Conservation (phyloP, 2,329 filamentous ascomycete genomes). For the Colletotrichum camelliae region DNA sequence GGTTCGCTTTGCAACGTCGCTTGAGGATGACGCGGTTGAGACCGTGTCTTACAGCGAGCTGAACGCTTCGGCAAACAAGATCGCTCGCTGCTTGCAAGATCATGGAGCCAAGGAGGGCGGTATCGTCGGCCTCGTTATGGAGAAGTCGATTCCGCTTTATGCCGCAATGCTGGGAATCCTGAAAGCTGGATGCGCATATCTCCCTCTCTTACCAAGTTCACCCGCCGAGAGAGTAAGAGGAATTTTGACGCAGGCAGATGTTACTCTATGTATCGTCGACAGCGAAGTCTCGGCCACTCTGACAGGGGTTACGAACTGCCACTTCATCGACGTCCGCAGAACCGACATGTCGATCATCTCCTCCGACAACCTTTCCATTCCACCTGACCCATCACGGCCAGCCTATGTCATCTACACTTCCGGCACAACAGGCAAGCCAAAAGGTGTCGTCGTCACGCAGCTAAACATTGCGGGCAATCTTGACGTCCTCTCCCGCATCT, state of each 20-base stretch:
- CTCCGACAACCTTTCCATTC: slow-evolving; percentile 40
- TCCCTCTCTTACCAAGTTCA: slow-evolving; percentile 79
- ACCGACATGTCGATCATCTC: slow-evolving; percentile 32
- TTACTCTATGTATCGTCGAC: slow-evolving; percentile 51
- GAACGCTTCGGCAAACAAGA: slow-evolving; percentile 58
- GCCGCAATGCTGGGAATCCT: slow-evolving; percentile 74
- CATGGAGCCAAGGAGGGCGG: slow-evolving; percentile 54
- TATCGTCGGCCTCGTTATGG: slow-evolving; percentile 76
- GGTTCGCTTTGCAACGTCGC: slow-evolving; percentile 64
- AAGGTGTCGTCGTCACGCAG: slow-evolving; percentile 81
- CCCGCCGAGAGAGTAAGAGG: slow-evolving; percentile 64
- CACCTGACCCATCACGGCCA: slow-evolving; percentile 52
- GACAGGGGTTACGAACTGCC: slow-evolving; percentile 18
- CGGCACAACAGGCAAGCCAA: slow-evolving; percentile 80
- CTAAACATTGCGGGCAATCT: slow-evolving; percentile 79
- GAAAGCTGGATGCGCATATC: slow-evolving; percentile 78
- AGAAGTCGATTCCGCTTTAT: slow-evolving; percentile 78
- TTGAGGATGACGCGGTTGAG: slow-evolving; percentile 41
- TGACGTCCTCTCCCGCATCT: slow-evolving; percentile 67
- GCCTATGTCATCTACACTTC: slow-evolving; percentile 86
- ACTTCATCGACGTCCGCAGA: slow-evolving; percentile 38
- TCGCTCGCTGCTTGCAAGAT: slow-evolving; percentile 60
- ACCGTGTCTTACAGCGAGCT: slow-evolving; percentile 69
- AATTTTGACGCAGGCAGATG: slow-evolving; percentile 67
- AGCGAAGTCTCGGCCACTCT: slow-evolving; percentile 24